Evolutionary conservation across 1,139 yeast genomes (phyloP).

Genomic region (Pichia terricola): DNA sequence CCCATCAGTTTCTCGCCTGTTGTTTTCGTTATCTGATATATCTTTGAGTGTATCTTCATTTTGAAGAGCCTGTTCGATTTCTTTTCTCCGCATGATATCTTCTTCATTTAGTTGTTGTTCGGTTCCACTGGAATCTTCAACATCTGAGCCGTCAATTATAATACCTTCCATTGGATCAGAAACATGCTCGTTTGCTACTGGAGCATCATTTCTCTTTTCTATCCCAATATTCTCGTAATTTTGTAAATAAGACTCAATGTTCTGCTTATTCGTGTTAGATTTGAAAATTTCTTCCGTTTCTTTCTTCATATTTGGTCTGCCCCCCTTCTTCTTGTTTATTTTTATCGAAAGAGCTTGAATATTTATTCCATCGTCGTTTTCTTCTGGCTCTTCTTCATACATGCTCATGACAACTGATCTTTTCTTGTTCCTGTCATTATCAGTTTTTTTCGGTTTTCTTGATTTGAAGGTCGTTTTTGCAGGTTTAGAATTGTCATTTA

Average conservation of each 20-base stretch:
- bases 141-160: conserved; percentile 27
- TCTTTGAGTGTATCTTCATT: conserved; percentile 16
- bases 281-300: no score
- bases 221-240: background rate
- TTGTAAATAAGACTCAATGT: conserved; percentile 3
- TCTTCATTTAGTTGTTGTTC: conserved; percentile 11
- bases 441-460: background rate
- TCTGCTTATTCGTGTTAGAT: no score
- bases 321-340: no score
- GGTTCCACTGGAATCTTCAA: conserved; percentile 21
- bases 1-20: background rate
- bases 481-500: no score
- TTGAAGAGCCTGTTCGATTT: conserved; percentile 31
- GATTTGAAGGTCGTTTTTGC: background rate
- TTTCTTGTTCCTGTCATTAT: no score
- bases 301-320: no score
- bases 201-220: background rate
- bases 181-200: background rate
- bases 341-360: background rate
- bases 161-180: conserved; percentile 19
- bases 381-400: background rate
- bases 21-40: background rate
- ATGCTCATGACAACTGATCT: no score
- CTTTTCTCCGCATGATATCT: conserved; percentile 18
- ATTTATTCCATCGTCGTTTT: background rate